These are phyloP conservation scores for Cudoniella acicularis DNA, from an alignment of 495 filamentous ascomycete genomes.

Conservation along the genomic window DNA sequence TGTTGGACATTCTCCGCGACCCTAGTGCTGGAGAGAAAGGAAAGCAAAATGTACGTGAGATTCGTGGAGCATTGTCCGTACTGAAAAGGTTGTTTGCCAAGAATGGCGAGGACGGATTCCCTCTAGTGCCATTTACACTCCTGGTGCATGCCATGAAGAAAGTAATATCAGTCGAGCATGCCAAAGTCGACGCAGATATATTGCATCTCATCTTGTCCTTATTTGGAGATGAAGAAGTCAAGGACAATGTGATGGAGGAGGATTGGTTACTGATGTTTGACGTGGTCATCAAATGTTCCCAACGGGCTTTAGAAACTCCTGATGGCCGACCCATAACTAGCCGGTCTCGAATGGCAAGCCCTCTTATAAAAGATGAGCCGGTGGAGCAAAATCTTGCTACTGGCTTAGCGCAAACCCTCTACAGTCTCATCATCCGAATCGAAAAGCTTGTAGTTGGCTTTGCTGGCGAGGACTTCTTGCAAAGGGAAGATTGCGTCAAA, in stretches of 20 bases:
- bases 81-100: conserved; percentile 62
- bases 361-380: conserved; percentile 12
- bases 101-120: conserved; percentile 58
- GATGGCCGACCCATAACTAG: conserved; percentile 19
- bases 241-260: conserved; percentile 45
- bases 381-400: conserved; percentile 14
- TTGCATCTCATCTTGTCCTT: conserved; percentile 49
- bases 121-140: conserved; percentile 51
- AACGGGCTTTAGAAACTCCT: conserved; percentile 16
- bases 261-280: conserved; percentile 50
- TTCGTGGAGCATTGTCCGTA: conserved; percentile 65
- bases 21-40: conserved; percentile 41
- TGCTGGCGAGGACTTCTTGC: conserved; percentile 42
- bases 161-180: conserved; percentile 47
- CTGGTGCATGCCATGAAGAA: conserved; percentile 56
- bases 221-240: conserved; percentile 39
- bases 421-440: conserved; percentile 32
- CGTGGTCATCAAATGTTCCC: conserved; percentile 39
- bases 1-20: conserved; percentile 59
- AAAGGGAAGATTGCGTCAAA: conserved; percentile 58
- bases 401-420: conserved; percentile 21
- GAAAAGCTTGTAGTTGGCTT: conserved; percentile 34
- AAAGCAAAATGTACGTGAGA: conserved; percentile 56
- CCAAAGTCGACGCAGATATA: conserved; percentile 53
- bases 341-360: conserved; percentile 8